These are phyloP conservation scores for Diutina scorzettiae DNA, from an alignment of 1,139 yeast genomes.

Conservation along the genomic window DNA sequence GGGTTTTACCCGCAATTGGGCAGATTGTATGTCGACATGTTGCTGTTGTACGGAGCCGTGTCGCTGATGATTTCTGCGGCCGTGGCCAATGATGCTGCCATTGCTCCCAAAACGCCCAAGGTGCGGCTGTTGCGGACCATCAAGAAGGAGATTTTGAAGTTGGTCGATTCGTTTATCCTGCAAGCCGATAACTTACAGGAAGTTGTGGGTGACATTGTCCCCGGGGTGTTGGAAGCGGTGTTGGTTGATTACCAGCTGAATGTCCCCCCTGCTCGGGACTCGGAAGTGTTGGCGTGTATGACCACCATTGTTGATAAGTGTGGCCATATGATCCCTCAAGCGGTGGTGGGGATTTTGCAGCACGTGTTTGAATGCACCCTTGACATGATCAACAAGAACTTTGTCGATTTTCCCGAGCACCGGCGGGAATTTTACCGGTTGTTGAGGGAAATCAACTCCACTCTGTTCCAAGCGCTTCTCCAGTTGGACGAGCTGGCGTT, in stretches of 20 bases:
- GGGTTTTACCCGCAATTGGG: slow-evolving; percentile 86
- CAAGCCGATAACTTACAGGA: slow-evolving; percentile 83
- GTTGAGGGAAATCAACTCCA: slow-evolving; percentile 73
- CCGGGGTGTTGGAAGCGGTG: slow-evolving; percentile 75
- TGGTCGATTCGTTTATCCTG: slow-evolving; percentile 80
- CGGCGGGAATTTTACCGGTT: slow-evolving; percentile 91
- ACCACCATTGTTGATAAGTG: slow-evolving; percentile 80
- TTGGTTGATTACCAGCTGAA: slow-evolving; percentile 80
- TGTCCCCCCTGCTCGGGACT: slow-evolving; percentile 96
- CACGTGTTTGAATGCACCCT: slow-evolving; percentile 90
- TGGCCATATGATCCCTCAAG: slow-evolving; percentile 83
- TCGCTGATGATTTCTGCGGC: slow-evolving; percentile 77
- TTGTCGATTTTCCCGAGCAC: slow-evolving; percentile 95
- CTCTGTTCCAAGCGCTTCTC: slow-evolving; percentile 75
- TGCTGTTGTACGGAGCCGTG: slow-evolving; percentile 81
- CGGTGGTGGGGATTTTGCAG: slow-evolving; percentile 77
- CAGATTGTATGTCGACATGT: slow-evolving; percentile 77
- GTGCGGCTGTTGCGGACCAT: slow-evolving; percentile 93
- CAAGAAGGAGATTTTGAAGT: slow-evolving; percentile 83
- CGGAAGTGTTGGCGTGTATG: slow-evolving; percentile 92
- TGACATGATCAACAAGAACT: slow-evolving; percentile 90
- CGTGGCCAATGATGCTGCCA: slow-evolving; percentile 67
- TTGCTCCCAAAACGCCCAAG: slow-evolving; percentile 91
- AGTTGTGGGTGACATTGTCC: slow-evolving; percentile 72
- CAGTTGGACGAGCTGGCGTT: slow-evolving; percentile 89